Evolutionary conservation across 179 eudicot species (phyloP).

Genomic region (Heliamphora pulchella): DNA sequence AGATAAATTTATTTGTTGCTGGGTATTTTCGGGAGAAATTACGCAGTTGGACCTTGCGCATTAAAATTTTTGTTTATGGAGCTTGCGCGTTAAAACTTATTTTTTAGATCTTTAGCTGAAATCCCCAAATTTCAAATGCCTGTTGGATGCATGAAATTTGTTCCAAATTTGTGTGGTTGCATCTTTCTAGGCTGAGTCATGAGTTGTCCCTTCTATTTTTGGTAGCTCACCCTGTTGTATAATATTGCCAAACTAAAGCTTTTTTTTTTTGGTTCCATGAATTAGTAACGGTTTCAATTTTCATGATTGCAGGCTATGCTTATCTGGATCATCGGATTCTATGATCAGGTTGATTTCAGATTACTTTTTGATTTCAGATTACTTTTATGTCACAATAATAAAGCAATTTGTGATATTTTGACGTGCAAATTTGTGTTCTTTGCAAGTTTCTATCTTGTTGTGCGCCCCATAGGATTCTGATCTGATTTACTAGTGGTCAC

Average conservation of each 20-base stretch:
- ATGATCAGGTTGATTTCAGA: constrained; percentile 68
- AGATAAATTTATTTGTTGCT: too few species aligned
- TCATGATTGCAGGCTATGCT: constrained; percentile 68
- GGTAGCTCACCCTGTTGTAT: background rate
- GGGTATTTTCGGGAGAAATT: too few species aligned
- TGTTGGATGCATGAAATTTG: background rate
- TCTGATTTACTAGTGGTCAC: background rate
- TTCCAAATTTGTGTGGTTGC: background rate
- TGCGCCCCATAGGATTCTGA: constrained; percentile 3
- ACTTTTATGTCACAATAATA: background rate
- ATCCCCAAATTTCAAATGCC: too few species aligned
- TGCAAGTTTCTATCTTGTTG: background rate
- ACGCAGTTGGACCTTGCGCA: too few species aligned
- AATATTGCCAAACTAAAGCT: background rate
- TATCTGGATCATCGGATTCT: constrained; percentile 98
- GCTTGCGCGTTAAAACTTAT: too few species aligned
- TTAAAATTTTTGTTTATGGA: too few species aligned
- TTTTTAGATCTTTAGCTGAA: too few species aligned
- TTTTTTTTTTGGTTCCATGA: background rate
- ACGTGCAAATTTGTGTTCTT: constrained; percentile 2
- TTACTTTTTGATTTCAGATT: background rate
- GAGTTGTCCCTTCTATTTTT: background rate
- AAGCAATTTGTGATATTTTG: background rate
- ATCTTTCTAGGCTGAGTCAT: background rate
- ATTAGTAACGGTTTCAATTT: constrained; percentile 17